Percentiles rank a stretch among this genome's conserved stretches.
phyloP scores from a whole-genome alignment of 2,329 filamentous ascomycete species.

The Cladorrhinum sp. region DNA sequence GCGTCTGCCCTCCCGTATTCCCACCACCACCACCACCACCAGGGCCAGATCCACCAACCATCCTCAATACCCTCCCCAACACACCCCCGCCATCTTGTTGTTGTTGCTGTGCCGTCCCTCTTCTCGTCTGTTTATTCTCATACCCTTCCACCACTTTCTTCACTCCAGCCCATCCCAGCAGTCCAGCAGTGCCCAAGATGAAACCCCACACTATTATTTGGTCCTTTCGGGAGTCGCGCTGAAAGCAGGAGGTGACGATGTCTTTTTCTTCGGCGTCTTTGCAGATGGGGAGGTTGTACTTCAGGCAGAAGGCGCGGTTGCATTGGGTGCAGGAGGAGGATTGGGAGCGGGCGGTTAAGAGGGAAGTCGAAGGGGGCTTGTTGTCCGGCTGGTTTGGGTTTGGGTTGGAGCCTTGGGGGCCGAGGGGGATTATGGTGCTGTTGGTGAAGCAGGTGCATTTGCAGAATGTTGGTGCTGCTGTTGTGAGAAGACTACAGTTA shows the following conservation, averaged over 20 bases:
- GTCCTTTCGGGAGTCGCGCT: slow-evolving; percentile 65
- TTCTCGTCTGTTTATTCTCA: no score
- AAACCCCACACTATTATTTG: slow-evolving; percentile 65
- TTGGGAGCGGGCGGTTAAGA: slow-evolving; percentile 17
- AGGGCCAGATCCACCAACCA: neutral
- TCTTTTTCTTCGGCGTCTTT: slow-evolving; percentile 60
- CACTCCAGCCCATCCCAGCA: slow-evolving; percentile 59
- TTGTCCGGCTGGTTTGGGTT: slow-evolving; percentile 28
- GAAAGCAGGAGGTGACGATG: slow-evolving; percentile 61
- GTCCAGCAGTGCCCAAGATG: slow-evolving; percentile 54
- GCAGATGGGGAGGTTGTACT: slow-evolving; percentile 60
- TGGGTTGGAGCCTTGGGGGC: slow-evolving; percentile 40
- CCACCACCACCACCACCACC: neutral
- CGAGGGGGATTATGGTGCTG: slow-evolving; percentile 63
- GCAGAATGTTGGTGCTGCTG: slow-evolving; percentile 63
- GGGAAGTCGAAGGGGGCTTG: slow-evolving; percentile 18
- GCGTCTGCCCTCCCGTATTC: neutral
- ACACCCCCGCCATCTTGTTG: neutral
- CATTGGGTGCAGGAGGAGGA: slow-evolving; percentile 55
- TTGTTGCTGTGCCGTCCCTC: neutral
- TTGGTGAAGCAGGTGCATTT: slow-evolving; percentile 70
- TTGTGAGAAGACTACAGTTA: neutral
- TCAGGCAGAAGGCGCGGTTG: slow-evolving; percentile 63
- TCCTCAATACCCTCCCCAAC: slow-evolving; percentile 4
- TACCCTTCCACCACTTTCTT: slow-evolving; percentile 37